Evolutionary conservation across 768 basidiomycete genomes (phyloP), one percentile per base, ranked within the genome.

Genomic region (Naganishia randhawae): DNA sequence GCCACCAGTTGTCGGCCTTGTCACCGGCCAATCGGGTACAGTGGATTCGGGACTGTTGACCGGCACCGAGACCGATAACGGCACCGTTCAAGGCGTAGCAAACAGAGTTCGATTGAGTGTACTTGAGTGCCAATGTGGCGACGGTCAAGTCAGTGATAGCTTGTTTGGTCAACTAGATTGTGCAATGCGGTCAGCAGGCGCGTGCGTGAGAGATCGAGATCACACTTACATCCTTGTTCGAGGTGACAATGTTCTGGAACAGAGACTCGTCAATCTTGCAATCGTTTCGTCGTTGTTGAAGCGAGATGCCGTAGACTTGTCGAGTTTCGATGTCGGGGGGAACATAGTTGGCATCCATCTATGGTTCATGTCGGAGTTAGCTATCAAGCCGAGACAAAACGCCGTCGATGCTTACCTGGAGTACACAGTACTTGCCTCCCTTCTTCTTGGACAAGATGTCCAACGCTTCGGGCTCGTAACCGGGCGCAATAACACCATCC

Each of bases 1-100:
- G 85, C 95, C 96, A 98, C 96, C 96, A 99, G 72, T 92, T 85
- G 82, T 99, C 96, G n/a, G 95, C 93, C 82, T 99, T 98, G 62
- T 88, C 86, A 3, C 96, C 96, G 2, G 96, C 96, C 51, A 99
- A 88, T 33, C 96, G 90, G 17, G 96, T 99, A 82, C 96, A 99
- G 83, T 99, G 96, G 77, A 99, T 99, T 45, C 96, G 90, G 5
- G 95, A 98, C 79, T 98, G 96, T 77, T 98, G 96, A 14, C 95
- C 96, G 0, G 96, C 96, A 37, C 96, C 96, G 53, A 97, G 88
- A 53, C 95, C 96, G 73, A 99, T 85, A 78, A 95, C 89, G 16
- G 93, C 87, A 14, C 96, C 96, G 75, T 87, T 88, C 74, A 87
- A 88, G 0, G 94, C 92, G 77, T 96, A 99, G 33, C 95, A 89